Evolutionary conservation across 345 rosid genomes (phyloP).

Genomic region (Lepidium aucheri): DNA sequence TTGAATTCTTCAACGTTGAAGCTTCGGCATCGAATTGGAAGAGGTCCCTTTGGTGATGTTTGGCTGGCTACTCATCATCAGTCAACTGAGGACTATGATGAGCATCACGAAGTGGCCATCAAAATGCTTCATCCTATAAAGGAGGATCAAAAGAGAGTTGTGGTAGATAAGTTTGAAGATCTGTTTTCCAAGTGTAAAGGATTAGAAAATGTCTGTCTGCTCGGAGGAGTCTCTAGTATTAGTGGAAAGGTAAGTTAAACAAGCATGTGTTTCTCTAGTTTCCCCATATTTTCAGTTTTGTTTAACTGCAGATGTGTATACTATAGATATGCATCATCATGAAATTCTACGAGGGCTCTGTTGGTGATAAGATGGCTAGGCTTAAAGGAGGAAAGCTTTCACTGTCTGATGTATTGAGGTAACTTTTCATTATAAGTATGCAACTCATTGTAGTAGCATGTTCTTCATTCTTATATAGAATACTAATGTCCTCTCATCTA

Average conservation of each 20-base stretch:
- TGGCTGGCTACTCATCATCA: constrained; percentile 88
- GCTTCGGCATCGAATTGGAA: constrained; percentile 84
- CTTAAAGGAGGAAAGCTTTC: constrained; percentile 79
- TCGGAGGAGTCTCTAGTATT: constrained; percentile 67
- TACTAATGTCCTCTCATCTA: not conserved
- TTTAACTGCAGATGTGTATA: not conserved
- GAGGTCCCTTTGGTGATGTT: constrained; percentile 93
- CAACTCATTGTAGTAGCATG: not conserved
- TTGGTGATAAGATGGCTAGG: constrained; percentile 78
- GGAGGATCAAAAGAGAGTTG: constrained; percentile 43
- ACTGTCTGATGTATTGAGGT: constrained; percentile 64
- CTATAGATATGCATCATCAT: constrained; percentile 62
- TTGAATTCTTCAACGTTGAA: constrained; percentile 58
- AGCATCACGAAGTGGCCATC: constrained; percentile 72
- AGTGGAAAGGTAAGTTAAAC: constrained; percentile 55
- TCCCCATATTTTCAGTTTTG: not conserved
- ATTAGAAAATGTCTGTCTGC: constrained; percentile 41
- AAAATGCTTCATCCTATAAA: constrained; percentile 67
- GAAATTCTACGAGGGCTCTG: constrained; percentile 84
- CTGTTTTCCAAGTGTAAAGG: constrained; percentile 51
- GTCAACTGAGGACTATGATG: constrained; percentile 50
- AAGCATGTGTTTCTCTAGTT: not conserved
- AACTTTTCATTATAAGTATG: not conserved
- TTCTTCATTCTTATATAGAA: not conserved
- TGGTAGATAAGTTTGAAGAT: constrained; percentile 59